Evolutionary conservation across 257 asterid species (phyloP).

Genomic region (Cruciata laevipes): DNA sequence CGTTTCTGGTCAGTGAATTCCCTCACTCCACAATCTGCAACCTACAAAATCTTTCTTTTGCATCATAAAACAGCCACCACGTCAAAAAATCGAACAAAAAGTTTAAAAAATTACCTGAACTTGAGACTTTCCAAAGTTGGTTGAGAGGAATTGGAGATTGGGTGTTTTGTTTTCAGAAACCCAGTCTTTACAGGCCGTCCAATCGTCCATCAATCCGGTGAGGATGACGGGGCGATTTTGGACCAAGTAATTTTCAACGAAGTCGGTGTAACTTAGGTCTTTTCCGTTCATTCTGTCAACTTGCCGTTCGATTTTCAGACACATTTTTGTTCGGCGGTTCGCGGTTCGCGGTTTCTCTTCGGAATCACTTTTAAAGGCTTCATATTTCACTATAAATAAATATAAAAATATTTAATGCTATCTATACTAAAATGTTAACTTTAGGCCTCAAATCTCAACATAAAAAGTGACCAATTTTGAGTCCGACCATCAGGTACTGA

Average conservation of each 20-base stretch:
- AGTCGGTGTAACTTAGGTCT: constrained; percentile 50
- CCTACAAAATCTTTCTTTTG: constrained; percentile 30
- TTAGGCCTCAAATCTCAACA: too few species aligned
- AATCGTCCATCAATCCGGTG: constrained; percentile 75
- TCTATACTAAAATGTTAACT: too few species aligned
- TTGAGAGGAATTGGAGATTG: constrained; percentile 53
- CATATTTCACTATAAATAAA: too few species aligned
- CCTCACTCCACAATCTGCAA: constrained; percentile 75
- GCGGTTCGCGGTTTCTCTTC: too few species aligned
- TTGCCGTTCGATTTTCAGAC: constrained; percentile 45
- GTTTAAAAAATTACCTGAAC: constrained; percentile 52
- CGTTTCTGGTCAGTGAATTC: constrained; percentile 85
- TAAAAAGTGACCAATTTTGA: too few species aligned
- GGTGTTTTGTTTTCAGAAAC: constrained; percentile 58
- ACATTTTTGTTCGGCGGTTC: constrained; percentile 27
- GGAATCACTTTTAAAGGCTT: too few species aligned
- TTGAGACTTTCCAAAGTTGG: constrained; percentile 59
- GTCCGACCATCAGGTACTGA: too few species aligned
- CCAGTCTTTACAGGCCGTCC: constrained; percentile 87
- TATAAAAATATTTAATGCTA: too few species aligned
- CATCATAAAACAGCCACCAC: background rate
- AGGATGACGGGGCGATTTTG: constrained; percentile 71
- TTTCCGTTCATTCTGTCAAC: constrained; percentile 75
- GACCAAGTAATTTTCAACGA: constrained; percentile 43
- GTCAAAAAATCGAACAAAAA: background rate